These are phyloP conservation scores for Myriosclerotinia duriaeana DNA, from an alignment of 2,329 filamentous ascomycete genomes.

Conservation along the genomic window DNA sequence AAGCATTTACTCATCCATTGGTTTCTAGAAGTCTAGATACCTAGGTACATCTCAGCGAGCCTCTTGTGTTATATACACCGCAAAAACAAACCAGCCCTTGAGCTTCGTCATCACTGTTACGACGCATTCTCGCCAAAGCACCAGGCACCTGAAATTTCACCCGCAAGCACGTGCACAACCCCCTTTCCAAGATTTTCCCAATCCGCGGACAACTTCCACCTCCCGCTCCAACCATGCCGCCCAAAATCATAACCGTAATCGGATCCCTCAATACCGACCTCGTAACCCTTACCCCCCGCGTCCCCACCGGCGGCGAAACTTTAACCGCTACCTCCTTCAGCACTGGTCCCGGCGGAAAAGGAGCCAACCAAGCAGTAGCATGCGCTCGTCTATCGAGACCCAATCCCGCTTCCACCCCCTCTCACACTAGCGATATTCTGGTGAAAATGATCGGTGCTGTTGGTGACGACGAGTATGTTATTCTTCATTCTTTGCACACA, in stretches of 20 bases:
- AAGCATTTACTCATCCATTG: conserved; percentile 8
- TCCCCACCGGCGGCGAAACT: conserved; percentile 84
- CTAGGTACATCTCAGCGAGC: background rate
- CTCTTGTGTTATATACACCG: background rate
- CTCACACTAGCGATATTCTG: conserved; percentile 38
- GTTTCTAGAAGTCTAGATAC: background rate
- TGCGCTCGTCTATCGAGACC: conserved; percentile 75
- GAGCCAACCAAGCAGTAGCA: conserved; percentile 91
- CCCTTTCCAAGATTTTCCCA: conserved; percentile 11
- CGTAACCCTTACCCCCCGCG: conserved; percentile 79
- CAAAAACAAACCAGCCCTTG: background rate
- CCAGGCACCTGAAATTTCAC: conserved; percentile 11
- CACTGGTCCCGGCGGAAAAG: conserved; percentile 86
- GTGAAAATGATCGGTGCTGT: conserved; percentile 75
- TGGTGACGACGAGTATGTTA: conserved; percentile 44
- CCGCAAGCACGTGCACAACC: conserved; percentile 19
- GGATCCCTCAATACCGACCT: conserved; percentile 95
- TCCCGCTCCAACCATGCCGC: conserved; percentile 27
- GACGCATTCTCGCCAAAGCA: conserved; percentile 16
- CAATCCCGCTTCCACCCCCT: conserved; percentile 38
- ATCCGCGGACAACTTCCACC: conserved; percentile 12
- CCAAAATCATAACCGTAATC: conserved; percentile 68
- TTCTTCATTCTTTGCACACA: background rate
- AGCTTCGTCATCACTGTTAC: conserved; percentile 23
- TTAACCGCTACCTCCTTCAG: conserved; percentile 75